Evolutionary conservation across 176 grass and related monocot genomes (phyloP), one percentile per base, ranked within the genome.

Genomic region (Triticum turgidum): DNA sequence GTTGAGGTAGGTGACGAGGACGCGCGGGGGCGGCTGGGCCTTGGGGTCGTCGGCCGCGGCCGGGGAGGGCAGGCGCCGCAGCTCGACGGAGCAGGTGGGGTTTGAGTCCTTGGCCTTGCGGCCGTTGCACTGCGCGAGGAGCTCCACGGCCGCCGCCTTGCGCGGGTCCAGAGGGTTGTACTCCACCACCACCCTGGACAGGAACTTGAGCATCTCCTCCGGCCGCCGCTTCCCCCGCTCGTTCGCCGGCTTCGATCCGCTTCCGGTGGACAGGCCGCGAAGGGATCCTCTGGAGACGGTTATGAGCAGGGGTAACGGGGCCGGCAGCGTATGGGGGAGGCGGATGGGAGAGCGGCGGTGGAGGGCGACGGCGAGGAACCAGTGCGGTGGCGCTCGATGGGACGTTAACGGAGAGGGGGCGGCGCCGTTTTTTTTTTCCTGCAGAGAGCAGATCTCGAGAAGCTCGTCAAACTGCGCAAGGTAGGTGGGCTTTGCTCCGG

Each of bases 21-120:
- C 85, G 38, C 86, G 84, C 61, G 96, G 89, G 21, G 75, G 88
- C 27, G 88, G 84, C 13, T 39, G 33, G 12, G 34, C 17, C 32
- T 66, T 83, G 85, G 86, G 64, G 20, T 79, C 85, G 25, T 56
- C n/a, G 9, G 20, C 14, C 33, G 12, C 30, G 22, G 78, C 3
- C 9, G 41, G 83, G 21, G 88, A 86, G 2, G 96, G 86, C 54
- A 91, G 91, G 63, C 96, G 91, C 27, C 94, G 96, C 58, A 98
- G 91, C 88, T 98, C 96, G 82, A 98, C 92, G 76, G 91, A 89
- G 93, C 96, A 98, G 44, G 93, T 67, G 3, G 91, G 96, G 82
- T 98, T 98, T 45, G 96, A 96, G 77, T 96, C 91, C 93, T 96
- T 94, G 59, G 96, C 96, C 92, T 95, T 94, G 75, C 96, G 93